A percentile compares a stretch with the other conserved stretches of the same genome.
Conservation (phyloP, 1,139 yeast genomes). For the Candida glucosophila region DNA sequence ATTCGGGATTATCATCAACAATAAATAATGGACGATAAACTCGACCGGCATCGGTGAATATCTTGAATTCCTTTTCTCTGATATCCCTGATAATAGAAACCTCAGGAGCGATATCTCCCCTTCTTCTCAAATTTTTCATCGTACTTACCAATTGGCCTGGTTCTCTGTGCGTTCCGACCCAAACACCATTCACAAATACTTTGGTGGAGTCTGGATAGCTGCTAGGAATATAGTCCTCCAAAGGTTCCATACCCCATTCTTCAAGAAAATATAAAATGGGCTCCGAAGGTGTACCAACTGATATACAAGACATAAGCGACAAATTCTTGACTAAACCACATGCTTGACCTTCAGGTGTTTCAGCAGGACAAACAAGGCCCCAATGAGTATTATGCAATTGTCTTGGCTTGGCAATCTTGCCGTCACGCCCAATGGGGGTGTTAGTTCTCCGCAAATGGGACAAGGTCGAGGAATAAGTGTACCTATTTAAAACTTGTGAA, state of each 20-base stretch:
- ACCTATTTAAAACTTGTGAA: constrained; percentile 95
- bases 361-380: constrained; percentile 99
- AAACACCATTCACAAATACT: constrained; percentile 95
- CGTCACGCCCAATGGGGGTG: constrained; percentile 98
- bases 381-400: constrained; percentile 98
- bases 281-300: constrained; percentile 96
- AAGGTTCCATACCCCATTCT: constrained; percentile 99
- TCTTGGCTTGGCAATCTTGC: constrained; percentile 96
- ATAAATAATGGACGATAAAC: constrained; percentile 91
- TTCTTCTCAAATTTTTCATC: constrained; percentile 85
- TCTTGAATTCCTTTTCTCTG: constrained; percentile 90
- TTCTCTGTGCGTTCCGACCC: constrained; percentile 98
- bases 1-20: constrained; percentile 77
- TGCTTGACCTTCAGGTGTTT: constrained; percentile 99
- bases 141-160: constrained; percentile 88
- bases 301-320: constrained; percentile 93
- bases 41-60: constrained; percentile 98
- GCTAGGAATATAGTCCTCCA: constrained; percentile 92
- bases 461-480: constrained; percentile 92
- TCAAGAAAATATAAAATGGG: constrained; percentile 89
- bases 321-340: constrained; percentile 97
- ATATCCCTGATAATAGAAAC: constrained; percentile 95
- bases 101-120: constrained; percentile 93
- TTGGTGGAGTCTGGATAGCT: constrained; percentile 88
- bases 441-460: constrained; percentile 98